Base-by-base conservation (phyloP, 148 eudicot genomes). In the Chenopodium album region DNA sequence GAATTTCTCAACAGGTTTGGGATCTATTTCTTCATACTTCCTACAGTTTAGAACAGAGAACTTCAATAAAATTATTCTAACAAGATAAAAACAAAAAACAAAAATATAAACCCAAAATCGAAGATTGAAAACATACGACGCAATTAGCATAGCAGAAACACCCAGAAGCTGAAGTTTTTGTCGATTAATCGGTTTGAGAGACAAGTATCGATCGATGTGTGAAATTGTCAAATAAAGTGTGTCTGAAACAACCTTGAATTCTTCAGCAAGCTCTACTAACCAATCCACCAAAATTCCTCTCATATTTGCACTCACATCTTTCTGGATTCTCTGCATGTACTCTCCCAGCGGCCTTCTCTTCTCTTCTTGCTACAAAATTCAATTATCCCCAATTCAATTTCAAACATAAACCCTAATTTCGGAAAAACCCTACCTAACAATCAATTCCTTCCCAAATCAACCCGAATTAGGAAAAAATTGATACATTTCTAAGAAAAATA, bases 201-300 rank as follows among this genome's bases (percentile, higher is more conserved):
- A 96, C 65, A 96, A 76, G 79, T 83, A 96, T 73, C 93, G 87
- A 86, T 96, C 98, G 6, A 96, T 90, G 88, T 90, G 90, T 26
- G 95, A 90, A 69, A 91, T 82, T 1, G 93, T 82, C 71, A 96
- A 73, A 81, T 89, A 94, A 59, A 96, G 91, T 28, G 95, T 96
- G 11, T 92, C 97, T 6, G 99, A 78, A 67, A 89, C 86, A 79
- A 96, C 94, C 83, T 89, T 94, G 89, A 94, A 96, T 73, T 96
- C 99, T 82, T 94, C 97, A 44, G 95, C 92, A 81, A 96, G 97
- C 79, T 96, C 99, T 8, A 94, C 97, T 52, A 96, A 83, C 99
- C 99, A 96, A 91, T 96, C 99, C 32, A 96, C 89, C 85, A 96
- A 86, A 56, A 94, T 81, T 37, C 91, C 98, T 84, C 99, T 90